Evolutionary conservation across 768 basidiomycete species (phyloP).

Genomic region (Amanita molliuscula): DNA sequence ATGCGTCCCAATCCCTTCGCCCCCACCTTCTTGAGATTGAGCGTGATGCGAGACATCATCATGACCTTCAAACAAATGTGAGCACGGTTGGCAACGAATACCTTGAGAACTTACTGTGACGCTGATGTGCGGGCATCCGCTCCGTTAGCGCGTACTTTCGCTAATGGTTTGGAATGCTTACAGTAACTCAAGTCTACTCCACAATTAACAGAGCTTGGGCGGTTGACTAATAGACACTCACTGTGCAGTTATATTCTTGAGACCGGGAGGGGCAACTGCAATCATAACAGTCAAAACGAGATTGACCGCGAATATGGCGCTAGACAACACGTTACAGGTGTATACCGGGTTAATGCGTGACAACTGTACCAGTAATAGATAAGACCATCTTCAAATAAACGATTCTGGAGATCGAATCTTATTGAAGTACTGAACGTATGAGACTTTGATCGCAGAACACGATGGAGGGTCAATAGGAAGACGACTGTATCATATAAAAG

Average conservation of each 20-base stretch:
- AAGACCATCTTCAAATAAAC: slow-evolving; percentile 34
- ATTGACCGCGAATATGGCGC: slow-evolving; percentile 35
- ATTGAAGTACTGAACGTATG: slow-evolving; percentile 14
- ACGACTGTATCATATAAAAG: slow-evolving; percentile 37
- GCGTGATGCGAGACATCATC: slow-evolving; percentile 63
- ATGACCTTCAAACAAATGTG: slow-evolving; percentile 27
- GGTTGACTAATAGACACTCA: slow-evolving; percentile 14
- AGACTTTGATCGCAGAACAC: slow-evolving; percentile 25
- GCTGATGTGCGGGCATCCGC: background rate
- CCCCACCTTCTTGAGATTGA: slow-evolving; percentile 37
- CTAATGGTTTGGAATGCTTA: slow-evolving; percentile 13
- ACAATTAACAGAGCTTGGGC: slow-evolving; percentile 7
- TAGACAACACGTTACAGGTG: slow-evolving; percentile 9
- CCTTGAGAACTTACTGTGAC: background rate
- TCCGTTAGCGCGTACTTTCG: background rate
- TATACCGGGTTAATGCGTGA: background rate
- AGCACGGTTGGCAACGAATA: background rate
- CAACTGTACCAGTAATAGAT: slow-evolving; percentile 31
- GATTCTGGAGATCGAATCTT: slow-evolving; percentile 25
- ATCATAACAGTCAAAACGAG: slow-evolving; percentile 37
- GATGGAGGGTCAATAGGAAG: slow-evolving; percentile 26
- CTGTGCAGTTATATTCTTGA: slow-evolving; percentile 40
- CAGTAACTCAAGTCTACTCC: slow-evolving; percentile 27
- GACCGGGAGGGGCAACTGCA: slow-evolving; percentile 28
- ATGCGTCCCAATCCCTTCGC: background rate